Conservation (phyloP, 176 grass and related monocot genomes). For the Carex cristatella region DNA sequence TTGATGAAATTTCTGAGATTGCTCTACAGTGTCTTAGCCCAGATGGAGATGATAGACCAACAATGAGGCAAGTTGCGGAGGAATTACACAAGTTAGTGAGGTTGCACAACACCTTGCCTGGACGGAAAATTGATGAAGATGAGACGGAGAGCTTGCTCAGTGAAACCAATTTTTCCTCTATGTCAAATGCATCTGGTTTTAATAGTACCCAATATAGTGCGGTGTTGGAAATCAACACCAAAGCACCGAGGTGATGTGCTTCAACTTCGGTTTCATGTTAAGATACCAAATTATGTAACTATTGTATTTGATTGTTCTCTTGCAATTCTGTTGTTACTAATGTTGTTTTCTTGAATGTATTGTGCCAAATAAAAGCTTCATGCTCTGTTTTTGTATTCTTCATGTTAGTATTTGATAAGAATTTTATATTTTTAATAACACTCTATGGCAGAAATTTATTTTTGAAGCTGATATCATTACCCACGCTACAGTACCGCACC, state of each 20-base stretch:
- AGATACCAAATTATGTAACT: not conserved
- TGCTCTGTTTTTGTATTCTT: not conserved
- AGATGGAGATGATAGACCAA: too few relatives aligned
- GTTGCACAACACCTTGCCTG: too few relatives aligned
- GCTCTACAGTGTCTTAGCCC: too few relatives aligned
- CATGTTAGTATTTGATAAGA: not conserved
- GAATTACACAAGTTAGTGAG: not conserved
- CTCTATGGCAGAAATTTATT: too few relatives aligned
- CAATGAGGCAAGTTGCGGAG: too few relatives aligned
- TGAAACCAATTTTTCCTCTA: not conserved
- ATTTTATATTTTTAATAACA: too few relatives aligned
- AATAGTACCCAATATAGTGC: not conserved
- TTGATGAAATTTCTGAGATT: too few relatives aligned
- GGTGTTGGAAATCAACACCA: not conserved
- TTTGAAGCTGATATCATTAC: too few relatives aligned
- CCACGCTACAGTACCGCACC: too few relatives aligned
- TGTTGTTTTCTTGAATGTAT: not conserved
- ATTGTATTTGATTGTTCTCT: not conserved
- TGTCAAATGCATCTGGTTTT: not conserved
- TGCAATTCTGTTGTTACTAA: not conserved
- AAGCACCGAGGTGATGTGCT: not conserved
- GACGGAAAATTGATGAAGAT: not conserved
- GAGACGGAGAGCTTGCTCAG: not conserved
- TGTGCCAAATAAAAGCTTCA: not conserved
- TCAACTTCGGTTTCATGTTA: not conserved